These are phyloP conservation scores for Phaeotremella skinneri DNA, from an alignment of 768 basidiomycete species.

Conservation along the genomic window DNA sequence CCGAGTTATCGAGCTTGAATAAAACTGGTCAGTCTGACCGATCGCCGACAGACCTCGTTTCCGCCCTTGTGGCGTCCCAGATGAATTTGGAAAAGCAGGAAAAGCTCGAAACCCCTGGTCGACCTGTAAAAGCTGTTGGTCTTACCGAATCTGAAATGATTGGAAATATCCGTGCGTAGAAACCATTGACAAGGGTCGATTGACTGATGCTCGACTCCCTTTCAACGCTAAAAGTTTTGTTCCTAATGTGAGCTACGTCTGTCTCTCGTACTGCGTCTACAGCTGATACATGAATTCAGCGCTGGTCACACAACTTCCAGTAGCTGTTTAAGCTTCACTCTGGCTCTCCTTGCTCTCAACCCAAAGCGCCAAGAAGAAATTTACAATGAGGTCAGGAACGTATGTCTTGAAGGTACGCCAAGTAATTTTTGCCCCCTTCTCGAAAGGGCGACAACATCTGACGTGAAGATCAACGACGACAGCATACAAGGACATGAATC, in stretches of 20 bases:
- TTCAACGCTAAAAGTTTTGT: not conserved
- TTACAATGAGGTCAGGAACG: not conserved
- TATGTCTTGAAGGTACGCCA: not conserved
- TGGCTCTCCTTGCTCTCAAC: not conserved
- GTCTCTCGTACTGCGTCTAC: not conserved
- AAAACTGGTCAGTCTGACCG: not conserved
- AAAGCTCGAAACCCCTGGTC: conserved; percentile 6
- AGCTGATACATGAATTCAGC: not conserved
- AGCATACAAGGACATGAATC: conserved; percentile 29
- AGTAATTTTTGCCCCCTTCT: not conserved
- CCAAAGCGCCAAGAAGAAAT: not conserved
- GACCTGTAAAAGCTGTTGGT: not conserved
- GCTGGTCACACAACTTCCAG: conserved; percentile 2
- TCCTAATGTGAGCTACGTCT: not conserved
- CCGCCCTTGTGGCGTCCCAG: not conserved
- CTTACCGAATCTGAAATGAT: not conserved
- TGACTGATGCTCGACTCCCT: not conserved
- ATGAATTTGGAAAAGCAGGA: not conserved
- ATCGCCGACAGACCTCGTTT: not conserved
- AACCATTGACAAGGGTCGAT: too few relatives aligned
- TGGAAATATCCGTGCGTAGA: conserved; percentile 2
- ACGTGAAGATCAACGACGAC: not conserved
- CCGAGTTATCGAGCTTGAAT: not conserved
- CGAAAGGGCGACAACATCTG: not conserved
- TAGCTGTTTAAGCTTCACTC: not conserved